Evolutionary conservation across 1,139 yeast species (phyloP), one percentile per base, ranked within the genome.

Genomic region (Scheffersomyces lignicola): DNA sequence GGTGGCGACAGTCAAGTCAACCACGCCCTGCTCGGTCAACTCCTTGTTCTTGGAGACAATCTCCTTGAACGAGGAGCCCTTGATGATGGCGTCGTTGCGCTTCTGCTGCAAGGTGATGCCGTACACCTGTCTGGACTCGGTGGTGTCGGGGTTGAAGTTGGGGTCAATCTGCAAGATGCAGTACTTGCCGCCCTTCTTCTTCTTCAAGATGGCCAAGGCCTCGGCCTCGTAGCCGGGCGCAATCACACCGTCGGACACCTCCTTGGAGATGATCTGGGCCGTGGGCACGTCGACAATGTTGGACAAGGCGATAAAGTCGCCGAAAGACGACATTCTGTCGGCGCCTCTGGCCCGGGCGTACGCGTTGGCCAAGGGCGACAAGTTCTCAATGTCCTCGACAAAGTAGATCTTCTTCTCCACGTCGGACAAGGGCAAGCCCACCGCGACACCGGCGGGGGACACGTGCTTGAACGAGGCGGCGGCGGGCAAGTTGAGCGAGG

Each of bases 301-400:
- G 42, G 97, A 88, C 47, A 92, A 76, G 37, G 98, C 98, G 57
- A 92, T 92, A 76, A 90, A 92, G 69, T 92, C 98, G 60, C 98
- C 98, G 58, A 92, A 92, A 11, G 96, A 87, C 10, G 97, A 89
- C 98, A 92, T 92, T 76, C 98, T 84, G 70, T 92, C 98, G 48
- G 98, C 98, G 63, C 98, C 98, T 69, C 98, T 85, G 37, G 98
- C 98, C 69, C 98, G 85, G 29, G 98, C 98, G 57, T 92, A 92
- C 41, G 98, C 98, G 58, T 86, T 86, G 45, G 98, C 98, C 59
- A 92, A 76, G 41, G 97, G 97, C 21, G 97, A 87, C 60, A 92
- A 74, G 74, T 89, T 86, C 67, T 88, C 96, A 56, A 92, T 88
- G 62, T 88, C 97, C 53, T 81, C 81, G 45, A 92, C 98, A 62